Base-by-base conservation (phyloP, 768 basidiomycete genomes). In the Kwoniella sp. region DNA sequence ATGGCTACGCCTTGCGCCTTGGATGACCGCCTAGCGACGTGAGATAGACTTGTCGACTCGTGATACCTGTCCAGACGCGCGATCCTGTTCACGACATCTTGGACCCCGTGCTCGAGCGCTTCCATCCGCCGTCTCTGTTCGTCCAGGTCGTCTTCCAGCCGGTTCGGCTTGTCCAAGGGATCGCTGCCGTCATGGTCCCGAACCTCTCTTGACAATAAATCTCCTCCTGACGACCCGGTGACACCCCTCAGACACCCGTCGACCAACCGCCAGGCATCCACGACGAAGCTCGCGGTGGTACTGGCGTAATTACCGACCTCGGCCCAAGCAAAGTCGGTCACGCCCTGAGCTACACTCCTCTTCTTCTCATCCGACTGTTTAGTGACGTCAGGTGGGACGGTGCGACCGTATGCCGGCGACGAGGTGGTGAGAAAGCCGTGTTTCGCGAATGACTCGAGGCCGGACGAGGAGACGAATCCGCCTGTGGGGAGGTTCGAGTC, bases 401-500 rank as follows among this genome's bases (percentile, higher is more conserved):
- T 59, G 45, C 46, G 68, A 53, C n/a, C n/a, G n/a, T 61, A 74
- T 59, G 45, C 69, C 41, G 59, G 59, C 1, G 79, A 66, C 14
- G 77, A 57, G 27, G 20, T 12, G 3, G 62, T 49, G 28, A 78
- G 57, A 66, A 92, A 87, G 0, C 90, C 95, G 70, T 99, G 95
- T 23, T 86, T 84, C 33, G 82, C 76, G 69, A 83, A 91, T 4
- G 90, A 89, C 67, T 99, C 93, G 54, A 98, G 80, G 1, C 93
- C 93, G 2, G 88, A 82, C 0, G 91, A 95, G 0, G 92, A 88
- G 53, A 96, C 88, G 73, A 99, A 99, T 1, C 93, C 86, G 29
- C 95, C 95, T 0, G 93, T 98, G 2, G 95, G 95, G 3, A 99
- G 83, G 73, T 93, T 96, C 56, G 88, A 87, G 77, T 93, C 90